Base-by-base conservation (phyloP, 768 basidiomycete genomes). In the Trametes cubensis region DNA sequence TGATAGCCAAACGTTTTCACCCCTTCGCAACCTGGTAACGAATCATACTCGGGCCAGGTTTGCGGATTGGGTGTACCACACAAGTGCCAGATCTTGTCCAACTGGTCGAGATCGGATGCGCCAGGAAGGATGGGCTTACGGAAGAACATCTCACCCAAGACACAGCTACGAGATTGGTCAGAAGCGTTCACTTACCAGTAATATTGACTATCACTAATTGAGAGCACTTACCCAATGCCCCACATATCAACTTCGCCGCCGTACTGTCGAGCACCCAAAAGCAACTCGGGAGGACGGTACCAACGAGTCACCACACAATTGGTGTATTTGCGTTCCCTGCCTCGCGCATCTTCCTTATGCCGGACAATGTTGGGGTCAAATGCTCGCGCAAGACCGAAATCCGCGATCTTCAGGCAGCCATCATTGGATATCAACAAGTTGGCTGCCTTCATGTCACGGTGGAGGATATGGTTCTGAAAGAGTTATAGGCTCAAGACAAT, bases 401-500 rank as follows among this genome's bases (percentile, higher is more conserved):
- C 97, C 4, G 95, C 97, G 61, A 99, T 90, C 68, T 88, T 87
- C 17, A 98, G 80, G 21, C 82, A 80, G 4, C 97, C 97, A 5
- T 80, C 76, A 71, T 95, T 95, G 58, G 88, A 90, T 54, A 99
- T 96, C 49, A 99, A 87, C 52, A 98, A 78, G 72, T 99, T 99
- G 38, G 97, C 97, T 4, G 97, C 92, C 72, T 99, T 99, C 91
- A 99, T 95, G 69, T 99, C 97, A 47, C 97, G 94, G 74, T 99
- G 97, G 4, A 99, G 81, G 69, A 98, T 96, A 66, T 93, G 86
- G 75, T 98, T 97, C 96, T 98, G 61, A 23, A 47, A 59, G 34
- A 39, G 60, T 56, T 62, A 52, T 60, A 57, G 40, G 63, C 56
- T 63, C 17, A 28, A 40, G 44, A 55, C 11, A 2, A 23, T 62